Evolutionary conservation across 768 basidiomycete genomes (phyloP), one percentile per base, ranked within the genome.

Genomic region (Cyathus striatus): DNA sequence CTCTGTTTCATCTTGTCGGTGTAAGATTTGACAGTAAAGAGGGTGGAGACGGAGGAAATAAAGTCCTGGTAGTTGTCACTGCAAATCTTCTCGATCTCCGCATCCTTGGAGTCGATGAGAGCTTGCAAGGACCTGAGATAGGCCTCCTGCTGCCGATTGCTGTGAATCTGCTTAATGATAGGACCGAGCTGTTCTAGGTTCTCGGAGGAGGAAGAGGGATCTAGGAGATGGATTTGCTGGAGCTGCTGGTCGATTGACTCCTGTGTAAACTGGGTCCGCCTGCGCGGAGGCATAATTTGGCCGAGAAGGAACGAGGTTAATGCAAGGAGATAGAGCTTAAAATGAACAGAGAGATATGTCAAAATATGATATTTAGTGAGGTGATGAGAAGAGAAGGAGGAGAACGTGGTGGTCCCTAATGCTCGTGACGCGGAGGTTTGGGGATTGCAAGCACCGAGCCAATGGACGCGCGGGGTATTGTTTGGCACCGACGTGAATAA

Each of bases 31-130:
- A 99, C 91, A 37, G 86, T 86, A 64, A 97, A 86, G 48, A 99
- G 73, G 2, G 93, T 97, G n/a, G 92, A 91, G 13, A 97, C 93
- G 16, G 94, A 96, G 22, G 86, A 84, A 24, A 97, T 93, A 54
- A 99, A 99, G 65, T 98, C 95, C 65, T 94, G 91, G 56, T 98
- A 97, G 62, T 98, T 98, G 52, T 92, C 88, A 44, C 83, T 79
- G 66, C 96, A 98, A 61, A 97, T 93, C 46, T 79, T 81, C 67
- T 98, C 91, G 61, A 99, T 99, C 63, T 98, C 95, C 47, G 78
- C 75, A 61, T 99, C 96, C 68, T 97, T 96, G 50, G 92, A 82
- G 56, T 91, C 83, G 46, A 97, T 86, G 55, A 97, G 86, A n/a
- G 69, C 73, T 55, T 89, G 85, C 33, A 97, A 70, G 34, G 84